A percentile compares a stretch with the other conserved stretches of the same genome.
Evolutionary conservation across 306 rosid species (phyloP).

Genomic region (Medicago ruthenica): DNA sequence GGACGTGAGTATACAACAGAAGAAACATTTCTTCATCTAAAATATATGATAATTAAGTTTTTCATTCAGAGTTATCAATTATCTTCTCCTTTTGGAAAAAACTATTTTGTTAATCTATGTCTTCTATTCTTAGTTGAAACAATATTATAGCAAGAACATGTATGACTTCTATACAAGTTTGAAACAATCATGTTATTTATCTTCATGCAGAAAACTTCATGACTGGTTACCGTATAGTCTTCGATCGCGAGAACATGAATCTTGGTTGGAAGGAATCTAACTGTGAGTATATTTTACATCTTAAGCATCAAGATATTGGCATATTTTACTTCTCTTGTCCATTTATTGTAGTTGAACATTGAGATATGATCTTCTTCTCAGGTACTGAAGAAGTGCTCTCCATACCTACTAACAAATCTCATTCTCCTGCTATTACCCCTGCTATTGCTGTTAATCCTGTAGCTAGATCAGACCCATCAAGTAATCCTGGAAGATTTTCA

Average conservation of each 20-base stretch:
- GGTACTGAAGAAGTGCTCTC: constrained; percentile 58
- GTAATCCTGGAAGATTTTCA: constrained; percentile 23
- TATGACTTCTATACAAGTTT: background rate
- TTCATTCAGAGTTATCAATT: constrained; percentile 29
- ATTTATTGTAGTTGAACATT: constrained; percentile 13
- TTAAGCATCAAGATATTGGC: constrained; percentile 1
- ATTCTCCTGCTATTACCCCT: constrained; percentile 57
- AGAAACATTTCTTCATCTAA: background rate
- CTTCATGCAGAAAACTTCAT: constrained; percentile 84
- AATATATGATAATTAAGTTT: constrained; percentile 24
- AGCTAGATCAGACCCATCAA: constrained; percentile 45
- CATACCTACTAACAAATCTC: constrained; percentile 42
- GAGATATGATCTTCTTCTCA: constrained; percentile 41
- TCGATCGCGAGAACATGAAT: constrained; percentile 79
- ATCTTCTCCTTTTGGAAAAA: constrained; percentile 10
- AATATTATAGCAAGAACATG: constrained; percentile 8
- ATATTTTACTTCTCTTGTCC: background rate
- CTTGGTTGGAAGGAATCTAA: constrained; percentile 79
- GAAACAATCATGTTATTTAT: too few species aligned
- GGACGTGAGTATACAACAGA: constrained; percentile 77
- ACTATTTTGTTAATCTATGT: constrained; percentile 6
- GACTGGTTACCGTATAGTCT: constrained; percentile 81
- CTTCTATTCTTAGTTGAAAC: constrained; percentile 28
- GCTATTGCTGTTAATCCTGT: constrained; percentile 47
- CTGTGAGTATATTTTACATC: constrained; percentile 61